Base-by-base conservation (phyloP, 495 filamentous ascomycete species). In the Elasticomyces elasticus region DNA sequence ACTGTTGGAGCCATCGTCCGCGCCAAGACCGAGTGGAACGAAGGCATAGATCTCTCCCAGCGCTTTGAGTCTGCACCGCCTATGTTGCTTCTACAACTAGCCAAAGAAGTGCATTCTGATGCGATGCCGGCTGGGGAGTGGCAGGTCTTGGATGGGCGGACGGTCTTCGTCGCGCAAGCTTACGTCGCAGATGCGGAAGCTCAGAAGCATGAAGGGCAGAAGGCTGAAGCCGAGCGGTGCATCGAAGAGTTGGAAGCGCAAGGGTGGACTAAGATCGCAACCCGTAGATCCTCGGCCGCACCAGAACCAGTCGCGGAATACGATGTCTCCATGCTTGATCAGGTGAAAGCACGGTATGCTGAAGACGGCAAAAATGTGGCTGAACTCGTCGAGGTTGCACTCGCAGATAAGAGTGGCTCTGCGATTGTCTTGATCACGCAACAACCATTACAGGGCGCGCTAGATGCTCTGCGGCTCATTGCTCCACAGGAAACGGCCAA, bases 401-500 rank as follows among this genome's bases (percentile, higher is more conserved):
- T 26, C 22, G 17, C 10, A 3, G 35, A 40, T 22, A 24, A 24
- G 2, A 17, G 2, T 23, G 20, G 22, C 7, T 5, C 11, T 5
- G 20, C 28, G 19, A 17, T 3, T 22, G 19, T 51, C 15, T 12
- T 15, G 17, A 37, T 20, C 15, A 12, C 5, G 11, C 49, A 51
- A 7, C 5, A 4, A 7, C 19, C 2, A 15, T 33, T 51, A 1
- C n/a, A 51, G 5, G 4, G 40, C n/a, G 49, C 49, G 12, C 15
- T 51, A 17, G 3, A 40, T 23, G 17, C 10, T 22, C 28, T 51
- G 2, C 3, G 19, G 2, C 28, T 51, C 12, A 27, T 20, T 11
- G 31, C 49, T 13, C 50, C 50, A n/a, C 37, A 53, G 22, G 50
- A 43, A 13, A 15, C 50, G 9, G 25, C 50, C n/a, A 6, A 26